These are phyloP conservation scores for Iris macrosiphon DNA, from an alignment of 106 monocot species.

Conservation along the genomic window DNA sequence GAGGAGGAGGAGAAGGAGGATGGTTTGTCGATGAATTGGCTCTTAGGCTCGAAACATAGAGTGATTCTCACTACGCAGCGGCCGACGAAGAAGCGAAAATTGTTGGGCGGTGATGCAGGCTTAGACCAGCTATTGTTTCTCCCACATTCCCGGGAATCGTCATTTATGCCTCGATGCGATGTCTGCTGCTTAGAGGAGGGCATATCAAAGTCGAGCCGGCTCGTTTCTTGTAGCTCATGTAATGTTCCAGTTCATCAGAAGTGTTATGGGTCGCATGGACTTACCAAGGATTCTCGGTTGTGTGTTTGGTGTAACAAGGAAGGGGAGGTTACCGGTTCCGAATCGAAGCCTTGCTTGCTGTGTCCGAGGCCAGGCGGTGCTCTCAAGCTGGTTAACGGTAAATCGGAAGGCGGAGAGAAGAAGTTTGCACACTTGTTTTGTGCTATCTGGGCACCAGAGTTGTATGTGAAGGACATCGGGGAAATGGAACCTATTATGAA, in stretches of 20 bases:
- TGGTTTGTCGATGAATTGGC: conserved; percentile 48
- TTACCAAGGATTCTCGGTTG: conserved; percentile 31
- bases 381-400: conserved; percentile 44
- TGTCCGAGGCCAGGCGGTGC: conserved; percentile 84
- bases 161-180: conserved; percentile 26
- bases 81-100: conserved; percentile 78
- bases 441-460: conserved; percentile 76
- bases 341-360: conserved; percentile 43
- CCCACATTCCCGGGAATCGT: conserved; percentile 24
- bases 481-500: conserved; percentile 80
- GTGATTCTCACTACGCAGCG: conserved; percentile 58
- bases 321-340: conserved; percentile 1
- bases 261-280: conserved; percentile 66
- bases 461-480: conserved; percentile 43
- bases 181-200: conserved; percentile 47
- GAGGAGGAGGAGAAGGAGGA: conserved; percentile 16
- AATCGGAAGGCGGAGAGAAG: neutral
- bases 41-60: conserved; percentile 60
- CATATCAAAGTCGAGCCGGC: conserved; percentile 18
- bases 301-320: conserved; percentile 56
- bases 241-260: conserved; percentile 68
- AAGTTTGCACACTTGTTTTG: conserved; percentile 89
- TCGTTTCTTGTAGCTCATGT: conserved; percentile 62
- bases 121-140: conserved; percentile 55
- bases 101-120: conserved; percentile 63